Evolutionary conservation across 495 filamentous ascomycete species (phyloP), one percentile per base, ranked within the genome.

Genomic region (Astrothelium macrocarpum): DNA sequence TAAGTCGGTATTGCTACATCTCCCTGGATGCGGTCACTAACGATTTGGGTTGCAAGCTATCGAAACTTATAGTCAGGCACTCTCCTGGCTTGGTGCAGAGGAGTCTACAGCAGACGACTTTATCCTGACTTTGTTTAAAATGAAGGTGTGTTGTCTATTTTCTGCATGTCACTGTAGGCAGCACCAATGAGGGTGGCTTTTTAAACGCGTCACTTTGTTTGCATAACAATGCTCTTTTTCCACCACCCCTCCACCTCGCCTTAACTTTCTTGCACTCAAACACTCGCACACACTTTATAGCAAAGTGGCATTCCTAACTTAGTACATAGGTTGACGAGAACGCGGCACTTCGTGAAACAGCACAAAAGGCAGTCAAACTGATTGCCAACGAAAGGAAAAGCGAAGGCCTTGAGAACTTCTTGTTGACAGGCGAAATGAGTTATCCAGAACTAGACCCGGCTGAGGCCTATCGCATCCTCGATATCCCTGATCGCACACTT

Each of bases 21-120:
- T 62, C 9, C 32, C 36, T 9, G 56, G 32, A 46, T 39, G 14
- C 16, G 0, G 49, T 28, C 10, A 5, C 20, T 56, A 16, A 56
- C 25, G 9, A 16, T 56, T 56, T 56, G 49, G 62, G 16, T 23
- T 45, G 28, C 59, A 82, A n/a, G 79, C 76, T 31, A 78, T 88
- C n/a, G 75, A 81, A 34, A 86, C 77, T 18, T 82, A 82, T 59
- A 80, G 84, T 60, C 84, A 87, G 70, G 85, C 85, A 2, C 72
- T 85, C 20, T 71, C 80, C 4, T 88, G 79, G 69, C 74, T 88
- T 23, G 68, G 79, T 32, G 79, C 82, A 10, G 73, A 78, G 45
- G 71, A 77, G 61, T 66, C 72, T n/a, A 81, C 78, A 4, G 64
- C 74, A 0, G 85, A 88, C 69, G 83, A 87, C 28, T 86, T 84